Base-by-base conservation (phyloP, 2,329 filamentous ascomycete genomes). In the Chrysoporthe cubensis region DNA sequence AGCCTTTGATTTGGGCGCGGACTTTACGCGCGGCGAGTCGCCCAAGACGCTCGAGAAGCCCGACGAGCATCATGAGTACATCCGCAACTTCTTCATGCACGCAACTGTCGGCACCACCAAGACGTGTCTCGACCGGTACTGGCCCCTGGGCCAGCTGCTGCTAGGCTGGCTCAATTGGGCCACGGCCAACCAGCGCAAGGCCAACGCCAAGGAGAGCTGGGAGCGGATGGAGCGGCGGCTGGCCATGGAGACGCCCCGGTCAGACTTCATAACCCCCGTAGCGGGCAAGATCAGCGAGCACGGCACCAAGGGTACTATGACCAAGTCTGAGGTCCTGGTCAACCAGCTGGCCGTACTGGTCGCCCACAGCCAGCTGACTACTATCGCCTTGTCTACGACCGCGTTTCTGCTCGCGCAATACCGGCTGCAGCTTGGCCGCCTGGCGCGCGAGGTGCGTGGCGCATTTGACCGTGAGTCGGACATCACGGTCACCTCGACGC, bases 391-490 rank as follows among this genome's bases (percentile, higher is more conserved):
- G 16, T 37, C 68, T 2, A 69, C 67, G 4, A 64, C 56, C 14
- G 64, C 59, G 2, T 69, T 70, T 14, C 63, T 68, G 11, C 42
- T 72, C 32, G 54, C 67, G 21, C 62, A 48, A n/a, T n/a, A 56
- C 7, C 8, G 32, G 32, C 4, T 56, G 54, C 54, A 58, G 0
- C 18, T 58, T 37, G 54, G 40, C 7, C 72, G 54, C 14, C 54
- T 58, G 32, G 32, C 13, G 54, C 54, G 40, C 1, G 80, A 83
- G 71, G 71, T 83, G 6, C 75, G 79, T 2, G 62, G 67, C 1
- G 46, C 72, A 1, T 81, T 81, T 65, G 52, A 70, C 2, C 69
- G 37, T 0, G 73, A 76, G 48, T 71, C 75, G 0, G 76, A 80
- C 2, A 80, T 82, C 65, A 74, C 71, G 14, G 68, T 78, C 14